A percentile compares a stretch with the other conserved stretches of the same genome.
These are phyloP conservation scores for Apiospora phragmitis DNA, from an alignment of 2,329 filamentous ascomycete species.

Conservation along the genomic window DNA sequence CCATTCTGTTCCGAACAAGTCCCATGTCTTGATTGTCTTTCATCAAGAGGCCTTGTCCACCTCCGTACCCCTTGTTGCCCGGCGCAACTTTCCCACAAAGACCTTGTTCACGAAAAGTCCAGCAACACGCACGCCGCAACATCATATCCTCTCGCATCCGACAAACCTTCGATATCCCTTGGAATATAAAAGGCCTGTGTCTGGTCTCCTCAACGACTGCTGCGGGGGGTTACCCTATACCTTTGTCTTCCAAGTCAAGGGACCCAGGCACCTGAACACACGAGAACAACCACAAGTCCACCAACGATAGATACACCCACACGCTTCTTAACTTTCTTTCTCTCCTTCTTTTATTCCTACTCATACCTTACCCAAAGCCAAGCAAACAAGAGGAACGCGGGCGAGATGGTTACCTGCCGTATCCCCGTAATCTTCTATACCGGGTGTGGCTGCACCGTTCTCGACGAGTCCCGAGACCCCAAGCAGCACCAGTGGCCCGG, in stretches of 20 bases:
- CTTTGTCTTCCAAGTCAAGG: background rate
- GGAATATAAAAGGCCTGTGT: background rate
- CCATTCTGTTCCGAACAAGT: background rate
- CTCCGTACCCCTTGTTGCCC: background rate
- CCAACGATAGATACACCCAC: background rate
- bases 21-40: slow-evolving; percentile 3
- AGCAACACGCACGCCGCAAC: background rate
- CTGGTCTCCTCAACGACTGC: background rate
- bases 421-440: background rate
- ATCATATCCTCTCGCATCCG: background rate
- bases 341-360: too few species aligned
- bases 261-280: background rate
- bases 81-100: background rate
- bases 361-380: background rate
- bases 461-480: background rate
- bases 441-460: slow-evolving; percentile 5
- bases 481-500: background rate
- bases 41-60: background rate
- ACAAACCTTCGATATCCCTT: background rate
- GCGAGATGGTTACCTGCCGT: background rate
- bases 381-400: background rate
- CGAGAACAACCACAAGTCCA: background rate
- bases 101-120: slow-evolving; percentile 1
- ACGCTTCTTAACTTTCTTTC: background rate
- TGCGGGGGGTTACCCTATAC: background rate